A percentile compares a stretch with the other conserved stretches of the same genome.
Evolutionary conservation across 768 basidiomycete species (phyloP).

Genomic region (Aureoboletus auriporus): DNA sequence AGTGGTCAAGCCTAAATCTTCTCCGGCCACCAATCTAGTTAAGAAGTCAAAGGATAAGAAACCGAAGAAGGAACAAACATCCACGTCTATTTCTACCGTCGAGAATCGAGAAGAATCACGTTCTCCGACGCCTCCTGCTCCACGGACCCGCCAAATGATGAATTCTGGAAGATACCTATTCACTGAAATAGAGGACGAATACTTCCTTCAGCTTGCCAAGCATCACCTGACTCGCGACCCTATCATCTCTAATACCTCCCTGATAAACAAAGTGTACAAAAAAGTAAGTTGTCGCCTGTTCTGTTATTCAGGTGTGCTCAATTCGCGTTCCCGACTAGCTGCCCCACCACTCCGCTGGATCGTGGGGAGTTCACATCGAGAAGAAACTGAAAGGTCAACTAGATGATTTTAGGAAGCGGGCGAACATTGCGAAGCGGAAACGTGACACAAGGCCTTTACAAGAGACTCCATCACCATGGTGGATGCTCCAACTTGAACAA

Average conservation of each 20-base stretch:
- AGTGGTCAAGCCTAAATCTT: slow-evolving; percentile 4
- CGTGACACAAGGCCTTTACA: slow-evolving; percentile 2
- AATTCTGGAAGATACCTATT: slow-evolving; percentile 39
- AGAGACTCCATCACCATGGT: background rate
- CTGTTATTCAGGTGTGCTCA: background rate
- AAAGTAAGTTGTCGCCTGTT: slow-evolving; percentile 38
- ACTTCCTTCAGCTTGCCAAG: slow-evolving; percentile 40
- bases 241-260: slow-evolving; percentile 33
- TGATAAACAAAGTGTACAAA: slow-evolving; percentile 37
- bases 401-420: slow-evolving; percentile 46
- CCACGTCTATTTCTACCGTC: background rate
- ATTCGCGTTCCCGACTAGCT: slow-evolving; percentile 39
- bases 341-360: slow-evolving; percentile 50
- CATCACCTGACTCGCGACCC: slow-evolving; percentile 48
- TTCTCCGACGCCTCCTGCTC: slow-evolving; percentile 48
- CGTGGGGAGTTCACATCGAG: slow-evolving; percentile 46
- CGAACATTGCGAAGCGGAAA: slow-evolving; percentile 50
- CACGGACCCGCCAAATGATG: slow-evolving; percentile 25
- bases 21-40: background rate
- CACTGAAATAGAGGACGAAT: slow-evolving; percentile 49
- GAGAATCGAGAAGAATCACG: slow-evolving; percentile 4
- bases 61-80: slow-evolving; percentile 1
- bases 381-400: slow-evolving; percentile 34
- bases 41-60: slow-evolving; percentile 7
- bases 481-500: background rate